phyloP scores from a whole-genome alignment of 345 rosid genomes.

The Carallia brachiata region DNA sequence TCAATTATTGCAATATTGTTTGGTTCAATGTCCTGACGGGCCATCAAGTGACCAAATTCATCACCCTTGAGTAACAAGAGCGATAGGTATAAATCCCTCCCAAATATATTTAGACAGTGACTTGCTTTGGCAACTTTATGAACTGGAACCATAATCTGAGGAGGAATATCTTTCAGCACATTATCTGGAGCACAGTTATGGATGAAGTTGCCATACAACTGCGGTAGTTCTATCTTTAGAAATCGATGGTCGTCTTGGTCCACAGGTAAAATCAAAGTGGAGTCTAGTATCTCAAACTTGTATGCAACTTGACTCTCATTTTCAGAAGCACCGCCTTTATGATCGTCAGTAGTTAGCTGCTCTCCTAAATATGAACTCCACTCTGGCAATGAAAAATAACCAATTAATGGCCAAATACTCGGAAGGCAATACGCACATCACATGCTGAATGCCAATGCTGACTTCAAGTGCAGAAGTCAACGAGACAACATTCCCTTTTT shows the following conservation, averaged over 20 bases:
- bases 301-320: constrained; percentile 36
- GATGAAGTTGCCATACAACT: constrained; percentile 49
- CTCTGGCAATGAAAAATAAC: constrained; percentile 79
- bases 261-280: constrained; percentile 54
- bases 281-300: constrained; percentile 77
- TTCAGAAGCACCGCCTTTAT: constrained; percentile 21
- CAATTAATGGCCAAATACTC: constrained; percentile 75
- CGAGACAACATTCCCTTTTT: constrained; percentile 45
- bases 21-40: constrained; percentile 28
- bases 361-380: constrained; percentile 50
- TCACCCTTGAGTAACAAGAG: constrained; percentile 43
- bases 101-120: constrained; percentile 64
- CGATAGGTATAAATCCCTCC: constrained; percentile 56
- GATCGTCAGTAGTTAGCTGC: constrained; percentile 33
- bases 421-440: constrained; percentile 67
- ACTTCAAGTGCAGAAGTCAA: constrained; percentile 61
- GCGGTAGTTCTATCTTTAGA: constrained; percentile 56
- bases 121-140: constrained; percentile 41
- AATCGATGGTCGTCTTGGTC: constrained; percentile 44
- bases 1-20: constrained; percentile 45
- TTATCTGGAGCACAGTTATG: constrained; percentile 37
- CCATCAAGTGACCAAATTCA: constrained; percentile 23
- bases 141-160: constrained; percentile 48
- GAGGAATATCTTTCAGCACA: constrained; percentile 50
- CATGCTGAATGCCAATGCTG: constrained; percentile 78